Conservation (phyloP, 495 filamentous ascomycete genomes). For the Aspergillus olivimuriae region DNA sequence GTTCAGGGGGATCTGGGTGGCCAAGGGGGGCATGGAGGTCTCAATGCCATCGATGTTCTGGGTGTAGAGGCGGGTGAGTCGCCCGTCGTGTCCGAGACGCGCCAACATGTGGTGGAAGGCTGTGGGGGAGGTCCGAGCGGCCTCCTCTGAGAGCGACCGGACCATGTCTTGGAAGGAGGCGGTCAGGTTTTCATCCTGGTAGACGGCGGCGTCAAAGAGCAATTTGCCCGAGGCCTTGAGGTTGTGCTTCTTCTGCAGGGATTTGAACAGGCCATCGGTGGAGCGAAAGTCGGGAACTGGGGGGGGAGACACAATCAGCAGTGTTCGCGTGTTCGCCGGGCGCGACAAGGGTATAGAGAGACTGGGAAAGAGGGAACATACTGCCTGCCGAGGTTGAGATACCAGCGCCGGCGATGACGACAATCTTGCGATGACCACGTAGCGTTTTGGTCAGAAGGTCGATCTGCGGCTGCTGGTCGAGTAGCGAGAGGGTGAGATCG, state of each 20-base stretch:
- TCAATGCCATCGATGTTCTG: constrained; percentile 97
- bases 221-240: constrained; percentile 91
- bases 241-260: constrained; percentile 75
- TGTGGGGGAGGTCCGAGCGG: constrained; percentile 70
- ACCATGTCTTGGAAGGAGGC: constrained; percentile 94
- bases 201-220: constrained; percentile 95
- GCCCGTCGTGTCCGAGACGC: constrained; percentile 78
- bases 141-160: constrained; percentile 71
- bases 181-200: constrained; percentile 81
- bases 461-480: constrained; percentile 52
- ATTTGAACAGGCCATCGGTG: constrained; percentile 77
- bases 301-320: not conserved
- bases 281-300: constrained; percentile 96
- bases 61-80: constrained; percentile 86
- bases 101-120: constrained; percentile 92
- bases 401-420: constrained; percentile 92
- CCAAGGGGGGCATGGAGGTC: constrained; percentile 71
- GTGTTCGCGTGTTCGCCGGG: not conserved
- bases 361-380: constrained; percentile 48
- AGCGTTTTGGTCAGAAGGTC: constrained; percentile 67
- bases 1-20: constrained; percentile 66
- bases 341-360: constrained; percentile 51
- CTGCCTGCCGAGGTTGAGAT: constrained; percentile 95
- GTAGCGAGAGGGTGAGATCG: constrained; percentile 50
- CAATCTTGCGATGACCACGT: constrained; percentile 86